Evolutionary conservation across 768 basidiomycete species (phyloP).

Genomic region (Phylloporus scabripes): DNA sequence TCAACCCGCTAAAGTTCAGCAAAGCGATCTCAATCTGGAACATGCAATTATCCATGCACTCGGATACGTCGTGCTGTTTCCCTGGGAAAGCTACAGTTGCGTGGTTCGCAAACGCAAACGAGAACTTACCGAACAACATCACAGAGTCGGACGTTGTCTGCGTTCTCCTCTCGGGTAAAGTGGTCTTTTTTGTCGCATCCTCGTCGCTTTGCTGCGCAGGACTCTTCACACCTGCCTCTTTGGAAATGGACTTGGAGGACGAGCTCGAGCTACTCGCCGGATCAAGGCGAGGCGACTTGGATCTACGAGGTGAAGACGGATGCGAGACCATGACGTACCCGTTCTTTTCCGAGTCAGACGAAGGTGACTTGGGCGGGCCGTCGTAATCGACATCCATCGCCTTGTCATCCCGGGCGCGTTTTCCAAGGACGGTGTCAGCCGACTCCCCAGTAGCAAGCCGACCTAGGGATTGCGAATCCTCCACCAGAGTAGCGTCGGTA

Average conservation of each 20-base stretch:
- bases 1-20: constrained; percentile 56
- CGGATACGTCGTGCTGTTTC: constrained; percentile 95
- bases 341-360: constrained; percentile 36
- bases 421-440: constrained; percentile 59
- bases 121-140: constrained; percentile 82
- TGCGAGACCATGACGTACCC: constrained; percentile 39
- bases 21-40: constrained; percentile 96
- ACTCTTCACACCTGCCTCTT: constrained; percentile 31
- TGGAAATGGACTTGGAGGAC: constrained; percentile 19
- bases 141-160: constrained; percentile 58
- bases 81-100: constrained; percentile 40
- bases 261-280: constrained; percentile 28
- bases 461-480: constrained; percentile 47
- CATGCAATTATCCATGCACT: constrained; percentile 99
- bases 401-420: constrained; percentile 51
- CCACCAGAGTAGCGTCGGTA: constrained; percentile 84
- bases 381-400: constrained; percentile 52
- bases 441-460: constrained; percentile 26
- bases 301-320: constrained; percentile 32
- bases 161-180: constrained; percentile 51
- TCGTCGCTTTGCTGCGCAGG: constrained; percentile 17
- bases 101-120: background rate
- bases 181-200: constrained; percentile 41
- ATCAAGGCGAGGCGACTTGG: constrained; percentile 32
- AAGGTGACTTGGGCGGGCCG: constrained; percentile 26